Evolutionary conservation across 2,329 filamentous ascomycete species (phyloP), one percentile per base, ranked within the genome.

Genomic region (Colletotrichum liaoningense): DNA sequence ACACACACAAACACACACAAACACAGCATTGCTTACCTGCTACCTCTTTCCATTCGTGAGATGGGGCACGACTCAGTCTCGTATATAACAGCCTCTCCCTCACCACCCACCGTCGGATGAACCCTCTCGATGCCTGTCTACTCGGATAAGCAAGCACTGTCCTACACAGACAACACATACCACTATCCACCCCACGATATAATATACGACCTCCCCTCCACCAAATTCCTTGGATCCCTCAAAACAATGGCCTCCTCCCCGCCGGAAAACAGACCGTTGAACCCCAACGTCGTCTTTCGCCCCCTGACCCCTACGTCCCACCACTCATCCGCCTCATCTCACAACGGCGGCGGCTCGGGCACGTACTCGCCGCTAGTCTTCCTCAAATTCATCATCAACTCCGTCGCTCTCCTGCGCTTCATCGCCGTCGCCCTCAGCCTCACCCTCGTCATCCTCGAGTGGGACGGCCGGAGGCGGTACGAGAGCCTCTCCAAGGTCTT

Each of bases 51-150:
- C 63, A 33, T 63, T 14, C 49, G n/a, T 56, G 49, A 42, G 8
- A 55, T 33, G 30, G 63, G 54, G 30, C 30, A 46, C 22, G 28
- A 22, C 49, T 49, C 26, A 49, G 42, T 63, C 46, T 26, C 12
- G 19, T 64, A 69, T 52, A 69, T 55, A 69, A 56, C 16, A 49
- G 26, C 26, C 35, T 65, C n/a, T 28, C 63, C 24, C 54, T 58
- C 24, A 42, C 33, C 30, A 64, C 28, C 52, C 24, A 35, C 67
- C 52, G 28, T 77, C 79, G 16, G 65, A 76, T 1, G 81, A 78
- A 78, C 8, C 38, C 71, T 69, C 60, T 55, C 52, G 67, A 69
- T 69, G 67, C 60, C 24, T 26, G 52, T 42, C 59, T 28, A 30
- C 22, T 56, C 38, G 38, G 38, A 38, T 42, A 69, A 42, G 54